These are phyloP conservation scores for Bondarzewia mesenterica DNA, from an alignment of 1,284 basidiomycete genomes.

Conservation along the genomic window DNA sequence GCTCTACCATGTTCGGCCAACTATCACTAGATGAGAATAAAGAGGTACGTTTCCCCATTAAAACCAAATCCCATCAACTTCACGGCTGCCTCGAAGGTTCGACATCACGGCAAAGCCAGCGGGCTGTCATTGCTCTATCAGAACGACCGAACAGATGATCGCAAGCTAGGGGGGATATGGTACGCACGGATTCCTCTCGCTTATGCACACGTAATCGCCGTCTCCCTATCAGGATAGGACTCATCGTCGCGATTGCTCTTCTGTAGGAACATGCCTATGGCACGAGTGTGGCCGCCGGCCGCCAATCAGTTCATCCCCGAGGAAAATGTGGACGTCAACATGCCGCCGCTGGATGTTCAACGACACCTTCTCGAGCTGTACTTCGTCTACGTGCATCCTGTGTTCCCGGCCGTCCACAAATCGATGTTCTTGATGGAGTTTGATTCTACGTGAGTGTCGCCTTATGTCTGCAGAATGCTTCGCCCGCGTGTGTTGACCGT, in stretches of 20 bases:
- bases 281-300: conserved; percentile 63
- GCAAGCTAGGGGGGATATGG: conserved; percentile 72
- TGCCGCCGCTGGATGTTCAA: conserved; percentile 55
- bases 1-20: conserved; percentile 59
- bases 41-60: conserved; percentile 43
- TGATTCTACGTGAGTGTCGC: conserved; percentile 39
- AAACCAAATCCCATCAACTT: not conserved
- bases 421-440: conserved; percentile 62
- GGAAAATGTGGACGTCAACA: conserved; percentile 33
- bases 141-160: conserved; percentile 55
- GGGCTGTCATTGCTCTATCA: conserved; percentile 70
- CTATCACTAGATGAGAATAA: conserved; percentile 78
- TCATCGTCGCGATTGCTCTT: conserved; percentile 3
- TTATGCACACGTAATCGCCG: not conserved
- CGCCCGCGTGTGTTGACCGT: not conserved
- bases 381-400: conserved; percentile 75
- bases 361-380: conserved; percentile 65
- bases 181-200: conserved; percentile 20
- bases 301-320: conserved; percentile 28
- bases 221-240: not conserved
- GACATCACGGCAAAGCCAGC: conserved; percentile 67
- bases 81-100: conserved; percentile 37
- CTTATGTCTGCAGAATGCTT: not conserved
- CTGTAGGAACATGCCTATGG: conserved; percentile 66
- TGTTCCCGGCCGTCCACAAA: conserved; percentile 71